Conservation (phyloP, 176 grass and related monocot species). For the Ensete glaucum region DNA sequence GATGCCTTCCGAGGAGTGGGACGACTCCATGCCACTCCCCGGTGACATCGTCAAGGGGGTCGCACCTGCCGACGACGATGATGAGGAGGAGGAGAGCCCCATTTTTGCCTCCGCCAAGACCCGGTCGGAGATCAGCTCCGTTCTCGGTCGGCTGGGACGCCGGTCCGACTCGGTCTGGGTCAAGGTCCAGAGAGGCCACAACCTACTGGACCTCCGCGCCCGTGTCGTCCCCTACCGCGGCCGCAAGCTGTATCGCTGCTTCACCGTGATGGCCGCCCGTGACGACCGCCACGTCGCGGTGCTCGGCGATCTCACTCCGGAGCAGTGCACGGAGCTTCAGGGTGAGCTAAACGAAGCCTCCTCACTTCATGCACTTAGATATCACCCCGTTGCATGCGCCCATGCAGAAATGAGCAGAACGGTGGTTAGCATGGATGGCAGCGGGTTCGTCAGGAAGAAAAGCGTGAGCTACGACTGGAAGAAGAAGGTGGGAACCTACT, state of each 20-base stretch:
- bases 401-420: constrained; percentile 6
- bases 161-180: not conserved
- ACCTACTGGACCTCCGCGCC: not conserved
- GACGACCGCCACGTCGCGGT: constrained; percentile 11
- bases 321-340: constrained; percentile 9
- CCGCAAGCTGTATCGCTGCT: not conserved
- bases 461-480: not conserved
- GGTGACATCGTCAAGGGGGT: constrained; percentile 12
- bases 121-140: not conserved
- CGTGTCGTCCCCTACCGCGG: constrained; percentile 5
- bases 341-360: not conserved
- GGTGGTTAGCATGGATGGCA: not conserved
- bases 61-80: not conserved
- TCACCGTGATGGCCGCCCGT: constrained; percentile 7
- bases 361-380: no score
- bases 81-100: not conserved
- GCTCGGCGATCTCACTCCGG: not conserved
- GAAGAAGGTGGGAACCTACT: not conserved
- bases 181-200: constrained; percentile 9
- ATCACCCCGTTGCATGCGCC: no score
- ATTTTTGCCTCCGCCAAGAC: not conserved
- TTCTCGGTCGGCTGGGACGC: not conserved
- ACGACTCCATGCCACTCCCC: constrained; percentile 11
- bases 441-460: not conserved
- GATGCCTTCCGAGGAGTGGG: constrained; percentile 16